phyloP scores from a whole-genome alignment of 192 early-diverging fungal genomes.

The Podila minutissima region DNA sequence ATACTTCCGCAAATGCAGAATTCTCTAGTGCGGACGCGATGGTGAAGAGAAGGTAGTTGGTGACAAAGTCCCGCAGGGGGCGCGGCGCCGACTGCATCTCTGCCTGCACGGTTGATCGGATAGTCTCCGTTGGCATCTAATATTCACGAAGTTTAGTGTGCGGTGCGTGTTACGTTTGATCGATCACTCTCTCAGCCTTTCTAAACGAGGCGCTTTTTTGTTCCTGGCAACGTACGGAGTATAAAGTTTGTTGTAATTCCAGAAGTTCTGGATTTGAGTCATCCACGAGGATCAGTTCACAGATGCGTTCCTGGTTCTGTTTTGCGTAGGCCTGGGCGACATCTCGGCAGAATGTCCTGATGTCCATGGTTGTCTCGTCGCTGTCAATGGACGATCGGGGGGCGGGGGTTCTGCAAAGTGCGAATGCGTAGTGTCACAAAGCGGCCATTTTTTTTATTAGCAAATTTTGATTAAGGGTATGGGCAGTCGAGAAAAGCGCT shows the following conservation, averaged over 20 bases:
- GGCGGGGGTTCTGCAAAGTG: no score
- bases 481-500: no score
- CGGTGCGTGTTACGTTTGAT: no score
- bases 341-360: conserved; percentile 17
- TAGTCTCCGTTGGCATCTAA: conserved; percentile 29
- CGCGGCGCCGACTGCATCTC: conserved; percentile 2
- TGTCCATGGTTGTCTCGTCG: background rate
- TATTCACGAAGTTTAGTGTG: no score
- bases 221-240: no score
- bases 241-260: no score
- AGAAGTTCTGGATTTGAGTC: background rate
- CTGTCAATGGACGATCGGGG: no score
- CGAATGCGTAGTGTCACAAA: no score
- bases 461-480: no score
- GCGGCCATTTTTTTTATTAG: no score
- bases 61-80: conserved; percentile 13
- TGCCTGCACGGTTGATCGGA: conserved; percentile 12
- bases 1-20: conserved; percentile 11
- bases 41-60: conserved; percentile 37
- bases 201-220: no score
- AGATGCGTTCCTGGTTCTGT: conserved; percentile 15
- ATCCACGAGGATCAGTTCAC: conserved; percentile 26
- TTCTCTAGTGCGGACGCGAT: conserved; percentile 24
- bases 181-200: no score
- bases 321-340: conserved; percentile 9